A percentile compares a stretch with the other conserved stretches of the same genome.
These are phyloP conservation scores for Cutaneotrichosporon arboriforme DNA, from an alignment of 1,284 basidiomycete species.

Conservation along the genomic window DNA sequence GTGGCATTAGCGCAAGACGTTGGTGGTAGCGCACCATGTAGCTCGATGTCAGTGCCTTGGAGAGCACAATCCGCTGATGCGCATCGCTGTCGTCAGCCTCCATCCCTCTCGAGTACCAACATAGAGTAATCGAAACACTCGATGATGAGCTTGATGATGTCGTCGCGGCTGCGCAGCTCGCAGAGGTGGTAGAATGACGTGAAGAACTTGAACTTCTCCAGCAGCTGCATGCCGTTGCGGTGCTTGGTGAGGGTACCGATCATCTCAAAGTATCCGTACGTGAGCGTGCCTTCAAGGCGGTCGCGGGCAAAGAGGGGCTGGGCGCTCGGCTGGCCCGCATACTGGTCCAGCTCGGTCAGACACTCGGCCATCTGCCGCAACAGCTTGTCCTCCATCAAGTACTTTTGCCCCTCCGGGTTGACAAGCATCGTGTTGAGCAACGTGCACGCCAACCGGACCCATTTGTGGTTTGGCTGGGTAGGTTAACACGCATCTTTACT, in stretches of 20 bases:
- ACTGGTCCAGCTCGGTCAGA: constrained; percentile 85
- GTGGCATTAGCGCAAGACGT: constrained; percentile 6
- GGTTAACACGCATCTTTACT: no score
- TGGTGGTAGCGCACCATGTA: constrained; percentile 59
- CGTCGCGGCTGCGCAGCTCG: constrained; percentile 83
- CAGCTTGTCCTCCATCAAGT: constrained; percentile 81
- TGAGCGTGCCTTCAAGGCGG: constrained; percentile 74
- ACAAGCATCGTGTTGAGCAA: constrained; percentile 76
- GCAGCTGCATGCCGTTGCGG: constrained; percentile 80
- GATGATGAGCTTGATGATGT: constrained; percentile 83
- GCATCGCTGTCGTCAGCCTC: constrained; percentile 61
- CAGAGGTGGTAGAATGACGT: constrained; percentile 91
- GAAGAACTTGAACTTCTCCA: constrained; percentile 89
- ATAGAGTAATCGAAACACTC: constrained; percentile 85
- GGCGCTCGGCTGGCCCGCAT: constrained; percentile 47
- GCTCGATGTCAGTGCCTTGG: constrained; percentile 87
- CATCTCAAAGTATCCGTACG: constrained; percentile 93
- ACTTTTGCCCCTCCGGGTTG: constrained; percentile 75
- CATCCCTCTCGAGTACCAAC: constrained; percentile 48
- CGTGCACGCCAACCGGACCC: constrained; percentile 78
- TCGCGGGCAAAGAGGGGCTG: constrained; percentile 80
- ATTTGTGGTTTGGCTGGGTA: constrained; percentile 63
- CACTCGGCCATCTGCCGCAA: constrained; percentile 78
- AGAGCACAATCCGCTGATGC: constrained; percentile 81
- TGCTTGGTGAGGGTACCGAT: constrained; percentile 82